These are phyloP conservation scores for Epichloe elymi DNA, from an alignment of 2,329 filamentous ascomycete genomes.

Conservation along the genomic window DNA sequence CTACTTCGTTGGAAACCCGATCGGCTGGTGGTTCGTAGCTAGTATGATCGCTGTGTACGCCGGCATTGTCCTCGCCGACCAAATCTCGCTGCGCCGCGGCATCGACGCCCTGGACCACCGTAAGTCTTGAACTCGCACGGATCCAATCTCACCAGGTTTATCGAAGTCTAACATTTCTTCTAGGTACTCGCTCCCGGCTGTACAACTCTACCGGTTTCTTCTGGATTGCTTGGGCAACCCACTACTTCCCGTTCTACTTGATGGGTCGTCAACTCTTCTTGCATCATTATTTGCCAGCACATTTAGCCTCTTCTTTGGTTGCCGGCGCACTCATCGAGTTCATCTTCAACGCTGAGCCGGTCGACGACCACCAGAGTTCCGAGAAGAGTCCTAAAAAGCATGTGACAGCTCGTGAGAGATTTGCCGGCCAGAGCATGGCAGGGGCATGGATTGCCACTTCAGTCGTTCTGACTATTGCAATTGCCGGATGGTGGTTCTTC, in stretches of 20 bases:
- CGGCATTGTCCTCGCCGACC: slow-evolving; percentile 83
- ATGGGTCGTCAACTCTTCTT: slow-evolving; percentile 98
- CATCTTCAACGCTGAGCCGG: slow-evolving; percentile 80
- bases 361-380: slow-evolving; percentile 31
- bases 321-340: slow-evolving; percentile 89
- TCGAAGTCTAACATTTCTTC: slow-evolving; percentile 18
- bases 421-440: slow-evolving; percentile 64
- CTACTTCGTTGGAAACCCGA: slow-evolving; percentile 93
- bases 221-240: slow-evolving; percentile 93
- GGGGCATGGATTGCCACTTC: slow-evolving; percentile 66
- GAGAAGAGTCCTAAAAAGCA: slow-evolving; percentile 38
- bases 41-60: slow-evolving; percentile 86
- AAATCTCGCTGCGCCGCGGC: slow-evolving; percentile 82
- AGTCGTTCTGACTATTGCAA: slow-evolving; percentile 53
- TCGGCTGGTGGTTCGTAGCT: slow-evolving; percentile 95
- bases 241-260: slow-evolving; percentile 94
- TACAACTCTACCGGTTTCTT: slow-evolving; percentile 99
- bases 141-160: neutral
- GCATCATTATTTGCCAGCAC: slow-evolving; percentile 92
- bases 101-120: slow-evolving; percentile 86
- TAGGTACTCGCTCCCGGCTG: slow-evolving; percentile 78
- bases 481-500: slow-evolving; percentile 85
- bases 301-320: slow-evolving; percentile 80
- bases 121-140: slow-evolving; percentile 38
- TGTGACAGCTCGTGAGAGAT: slow-evolving; percentile 67